Percentiles rank a stretch among this genome's conserved stretches.
These are phyloP conservation scores for Plasmopara viticola DNA, from an alignment of 352 stramenopile species.

Conservation along the genomic window DNA sequence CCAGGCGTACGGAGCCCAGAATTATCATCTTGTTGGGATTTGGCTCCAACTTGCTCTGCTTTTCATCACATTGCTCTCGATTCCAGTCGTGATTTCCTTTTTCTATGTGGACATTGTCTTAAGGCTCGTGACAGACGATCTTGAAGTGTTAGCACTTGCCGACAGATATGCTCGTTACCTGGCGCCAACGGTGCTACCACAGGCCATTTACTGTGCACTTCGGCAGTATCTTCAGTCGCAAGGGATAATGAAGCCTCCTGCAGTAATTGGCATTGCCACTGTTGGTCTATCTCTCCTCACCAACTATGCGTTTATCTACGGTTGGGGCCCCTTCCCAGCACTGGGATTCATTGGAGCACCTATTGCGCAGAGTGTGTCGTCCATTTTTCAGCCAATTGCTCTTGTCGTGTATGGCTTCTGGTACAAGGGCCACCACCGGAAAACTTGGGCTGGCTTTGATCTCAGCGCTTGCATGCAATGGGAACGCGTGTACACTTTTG, in stretches of 20 bases:
- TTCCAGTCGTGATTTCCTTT: constrained; percentile 78
- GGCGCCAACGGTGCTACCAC: constrained; percentile 55
- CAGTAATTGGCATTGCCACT: constrained; percentile 60
- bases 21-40: constrained; percentile 69
- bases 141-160: constrained; percentile 49
- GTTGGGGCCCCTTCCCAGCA: constrained; percentile 42
- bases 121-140: constrained; percentile 57
- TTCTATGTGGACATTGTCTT: constrained; percentile 79
- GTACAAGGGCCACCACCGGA: constrained; percentile 76
- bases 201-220: constrained; percentile 66
- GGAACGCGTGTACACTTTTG: constrained; percentile 60
- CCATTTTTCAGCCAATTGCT: constrained; percentile 67
- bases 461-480: constrained; percentile 50
- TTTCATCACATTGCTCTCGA: constrained; percentile 66
- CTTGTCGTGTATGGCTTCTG: constrained; percentile 64
- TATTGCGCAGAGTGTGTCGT: constrained; percentile 67
- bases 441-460: constrained; percentile 68
- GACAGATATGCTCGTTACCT: constrained; percentile 61
- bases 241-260: constrained; percentile 73
- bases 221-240: constrained; percentile 77
- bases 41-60: constrained; percentile 77
- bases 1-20: constrained; percentile 72
- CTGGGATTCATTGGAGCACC: constrained; percentile 72
- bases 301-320: constrained; percentile 82
- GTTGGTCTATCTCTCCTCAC: constrained; percentile 58